Base-by-base conservation (phyloP, 192 early-diverging fungal genomes). In the Backusella westeae region DNA sequence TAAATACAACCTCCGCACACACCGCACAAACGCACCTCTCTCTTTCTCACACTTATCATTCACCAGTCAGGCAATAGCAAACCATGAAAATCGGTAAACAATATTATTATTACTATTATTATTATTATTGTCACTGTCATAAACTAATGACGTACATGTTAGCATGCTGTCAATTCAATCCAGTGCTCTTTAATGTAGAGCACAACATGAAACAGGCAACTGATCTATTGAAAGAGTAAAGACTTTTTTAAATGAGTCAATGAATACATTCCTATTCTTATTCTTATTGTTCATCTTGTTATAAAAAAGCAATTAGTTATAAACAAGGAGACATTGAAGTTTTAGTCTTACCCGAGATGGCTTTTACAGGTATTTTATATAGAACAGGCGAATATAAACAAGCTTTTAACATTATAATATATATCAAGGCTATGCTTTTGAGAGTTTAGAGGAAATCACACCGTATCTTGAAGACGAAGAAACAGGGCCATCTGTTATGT, bases 271-370 rank as follows among this genome's bases (percentile, higher is more conserved):
- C 17, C n/a, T 2, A 6, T 19, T 49, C 17, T n/a, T 2, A 6
- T 44, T 44, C 42, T 4, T 49, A 49, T 49, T n/a, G 19, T 21
- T 49, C 46, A 49, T n/a, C 17, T 49, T 49, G 17, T 49, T 49
- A 49, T 49, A 49, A 49, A 49, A 49, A 52, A 63, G 56, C 26
- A 26, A 63, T 12, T 78, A 90, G 89, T 44, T 83, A 81, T 73
- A 65, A 80, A 17, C 80, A 85, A 10, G 86, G 83, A 5, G 85
- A 88, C 41, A 86, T 93, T 1, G 91, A 93, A 78, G 75, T 94
- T 17, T 74, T 96, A 17, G 80, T 96, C 3, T 80, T 94, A 35
- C 91, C 94, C 4, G 94, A 96, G 78, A 87, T 96, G 90, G 87
- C 88, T 5, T 94, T 95, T 75, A 87, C 92, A 39, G 92, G 91